phyloP scores from a whole-genome alignment of 192 early-diverging fungal species.

The Gryganskiella cystojenkinii region DNA sequence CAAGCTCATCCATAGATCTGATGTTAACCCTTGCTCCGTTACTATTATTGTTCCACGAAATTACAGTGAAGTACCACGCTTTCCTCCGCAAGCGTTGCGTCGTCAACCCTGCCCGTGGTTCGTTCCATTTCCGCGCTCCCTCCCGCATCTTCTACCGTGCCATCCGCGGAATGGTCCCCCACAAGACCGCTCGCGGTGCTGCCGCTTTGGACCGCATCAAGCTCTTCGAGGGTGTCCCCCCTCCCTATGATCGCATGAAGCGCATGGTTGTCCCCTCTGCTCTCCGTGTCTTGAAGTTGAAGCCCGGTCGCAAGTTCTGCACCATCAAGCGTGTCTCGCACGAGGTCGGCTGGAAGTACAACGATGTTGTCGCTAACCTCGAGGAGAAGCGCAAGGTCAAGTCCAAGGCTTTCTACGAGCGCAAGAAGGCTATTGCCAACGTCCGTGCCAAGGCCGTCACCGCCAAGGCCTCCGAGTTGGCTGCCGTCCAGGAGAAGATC shows the following conservation, averaged over 20 bases:
- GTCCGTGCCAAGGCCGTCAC: conserved; percentile 68
- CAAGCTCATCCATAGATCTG: no score
- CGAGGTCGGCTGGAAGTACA: conserved; percentile 99
- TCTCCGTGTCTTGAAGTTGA: conserved; percentile 95
- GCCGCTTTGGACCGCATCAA: conserved; percentile 97
- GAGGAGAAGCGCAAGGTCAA: conserved; percentile 99
- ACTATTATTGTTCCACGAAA: background rate
- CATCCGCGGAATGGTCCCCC: conserved; percentile 99
- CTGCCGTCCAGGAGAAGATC: conserved; percentile 67
- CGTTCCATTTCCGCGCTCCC: conserved; percentile 99
- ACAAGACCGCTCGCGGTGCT: conserved; percentile 99
- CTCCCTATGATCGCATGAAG: conserved; percentile 97
- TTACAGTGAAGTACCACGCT: conserved; percentile 90
- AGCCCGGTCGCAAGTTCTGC: conserved; percentile 98
- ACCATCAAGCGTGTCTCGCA: conserved; percentile 90
- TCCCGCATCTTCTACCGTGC: conserved; percentile 97
- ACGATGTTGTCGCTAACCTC: conserved; percentile 94
- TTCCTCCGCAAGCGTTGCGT: conserved; percentile 98
- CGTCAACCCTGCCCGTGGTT: conserved; percentile 96
- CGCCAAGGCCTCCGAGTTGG: conserved; percentile 59
- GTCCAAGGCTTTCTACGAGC: conserved; percentile 91
- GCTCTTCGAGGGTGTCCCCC: conserved; percentile 99
- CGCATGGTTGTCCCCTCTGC: conserved; percentile 97
- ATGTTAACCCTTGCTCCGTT: background rate
- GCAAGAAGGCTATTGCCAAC: conserved; percentile 83